Evolutionary conservation across 345 rosid genomes (phyloP).

Genomic region (Populus euphratica): DNA sequence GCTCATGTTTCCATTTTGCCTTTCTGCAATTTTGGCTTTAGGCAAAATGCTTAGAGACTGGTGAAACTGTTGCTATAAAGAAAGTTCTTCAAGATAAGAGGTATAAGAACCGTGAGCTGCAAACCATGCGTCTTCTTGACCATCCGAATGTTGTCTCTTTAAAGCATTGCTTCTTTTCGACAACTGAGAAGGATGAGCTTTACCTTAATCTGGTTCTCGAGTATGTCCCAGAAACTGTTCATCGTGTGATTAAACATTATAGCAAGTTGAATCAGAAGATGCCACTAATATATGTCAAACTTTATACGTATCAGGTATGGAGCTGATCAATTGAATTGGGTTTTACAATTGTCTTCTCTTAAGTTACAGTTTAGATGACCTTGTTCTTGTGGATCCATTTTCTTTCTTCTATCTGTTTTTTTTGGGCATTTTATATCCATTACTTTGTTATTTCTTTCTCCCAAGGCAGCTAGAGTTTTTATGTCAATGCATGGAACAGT

Average conservation of each 20-base stretch:
- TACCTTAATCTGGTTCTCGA: constrained; percentile 96
- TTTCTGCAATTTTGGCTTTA: constrained; percentile 19
- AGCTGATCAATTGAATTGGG: background rate
- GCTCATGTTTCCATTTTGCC: background rate
- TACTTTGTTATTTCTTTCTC: background rate
- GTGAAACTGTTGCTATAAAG: constrained; percentile 96
- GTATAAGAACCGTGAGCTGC: constrained; percentile 96
- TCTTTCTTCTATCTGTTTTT: too few relatives aligned
- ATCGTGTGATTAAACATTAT: constrained; percentile 88
- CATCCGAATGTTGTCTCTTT: constrained; percentile 85
- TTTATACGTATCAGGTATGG: constrained; percentile 83
- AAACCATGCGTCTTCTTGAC: constrained; percentile 96
- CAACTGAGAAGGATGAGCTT: constrained; percentile 91
- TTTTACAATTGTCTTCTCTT: background rate
- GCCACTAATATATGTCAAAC: constrained; percentile 90
- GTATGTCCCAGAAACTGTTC: constrained; percentile 92
- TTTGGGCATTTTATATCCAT: background rate
- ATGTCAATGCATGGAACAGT: background rate
- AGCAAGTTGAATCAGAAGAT: constrained; percentile 84
- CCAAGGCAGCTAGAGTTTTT: background rate
- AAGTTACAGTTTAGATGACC: background rate
- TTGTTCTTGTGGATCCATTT: background rate
- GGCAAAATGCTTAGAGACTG: constrained; percentile 96
- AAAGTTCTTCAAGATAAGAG: constrained; percentile 96
- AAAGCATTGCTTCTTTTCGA: constrained; percentile 97